Conservation (phyloP, 2,329 filamentous ascomycete genomes). For the Mycocentrospora acerina region DNA sequence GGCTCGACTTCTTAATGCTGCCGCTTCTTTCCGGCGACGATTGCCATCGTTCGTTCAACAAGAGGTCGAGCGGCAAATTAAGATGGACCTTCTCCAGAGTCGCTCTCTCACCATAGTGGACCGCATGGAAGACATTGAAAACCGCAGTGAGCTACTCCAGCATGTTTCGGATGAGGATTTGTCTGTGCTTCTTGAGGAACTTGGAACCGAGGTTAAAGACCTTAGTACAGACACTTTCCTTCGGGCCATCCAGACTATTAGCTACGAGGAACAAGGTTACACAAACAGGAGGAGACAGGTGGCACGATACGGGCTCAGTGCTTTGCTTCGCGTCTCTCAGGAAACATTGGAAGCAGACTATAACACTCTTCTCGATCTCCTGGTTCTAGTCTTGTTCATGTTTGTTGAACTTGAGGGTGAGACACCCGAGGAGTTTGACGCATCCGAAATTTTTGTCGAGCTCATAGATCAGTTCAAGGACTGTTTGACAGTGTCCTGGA, state of each 20-base stretch:
- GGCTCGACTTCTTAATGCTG: conserved; percentile 67
- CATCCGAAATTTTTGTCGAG: conserved; percentile 61
- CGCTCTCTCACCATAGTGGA: conserved; percentile 60
- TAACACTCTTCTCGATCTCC: conserved; percentile 75
- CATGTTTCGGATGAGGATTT: conserved; percentile 78
- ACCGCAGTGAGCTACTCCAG: conserved; percentile 74
- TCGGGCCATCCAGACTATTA: conserved; percentile 52
- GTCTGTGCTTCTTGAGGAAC: conserved; percentile 60
- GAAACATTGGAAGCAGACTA: conserved; percentile 74
- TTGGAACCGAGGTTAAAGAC: conserved; percentile 51
- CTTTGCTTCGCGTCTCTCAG: conserved; percentile 74
- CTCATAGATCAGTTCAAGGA: conserved; percentile 53
- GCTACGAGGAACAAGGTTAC: conserved; percentile 40
- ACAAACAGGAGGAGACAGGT: conserved; percentile 51
- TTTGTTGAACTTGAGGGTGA: conserved; percentile 66
- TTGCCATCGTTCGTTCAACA: conserved; percentile 71
- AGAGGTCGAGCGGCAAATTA: conserved; percentile 66
- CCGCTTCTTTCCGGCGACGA: conserved; percentile 67
- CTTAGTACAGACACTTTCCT: conserved; percentile 55
- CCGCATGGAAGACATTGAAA: conserved; percentile 75
- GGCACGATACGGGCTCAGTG: conserved; percentile 74
- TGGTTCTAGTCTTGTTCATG: conserved; percentile 83
- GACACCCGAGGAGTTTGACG: conserved; percentile 67
- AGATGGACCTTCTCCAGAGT: conserved; percentile 73
- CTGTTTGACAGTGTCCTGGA: conserved; percentile 38